Conservation (phyloP, 148 eudicot genomes). For the Bassia scoparia region DNA sequence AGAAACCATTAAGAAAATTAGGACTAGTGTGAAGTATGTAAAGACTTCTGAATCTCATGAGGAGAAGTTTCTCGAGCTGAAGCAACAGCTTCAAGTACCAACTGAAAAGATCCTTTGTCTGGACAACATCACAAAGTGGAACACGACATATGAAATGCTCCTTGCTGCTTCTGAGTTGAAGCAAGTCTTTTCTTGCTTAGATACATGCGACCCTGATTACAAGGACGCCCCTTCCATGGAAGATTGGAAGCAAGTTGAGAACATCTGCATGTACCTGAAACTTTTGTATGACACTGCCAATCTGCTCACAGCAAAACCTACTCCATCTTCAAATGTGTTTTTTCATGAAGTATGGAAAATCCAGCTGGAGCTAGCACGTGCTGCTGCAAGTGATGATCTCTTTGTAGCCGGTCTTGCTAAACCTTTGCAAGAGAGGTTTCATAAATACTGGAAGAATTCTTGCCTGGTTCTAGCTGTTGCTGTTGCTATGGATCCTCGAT, state of each 20-base stretch:
- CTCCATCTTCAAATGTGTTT: slow-evolving; percentile 56
- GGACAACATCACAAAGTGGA: slow-evolving; percentile 65
- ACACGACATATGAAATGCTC: slow-evolving; percentile 86
- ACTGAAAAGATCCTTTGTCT: slow-evolving; percentile 49
- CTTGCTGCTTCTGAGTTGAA: slow-evolving; percentile 72
- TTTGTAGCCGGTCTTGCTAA: slow-evolving; percentile 49
- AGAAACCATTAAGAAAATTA: slow-evolving; percentile 56
- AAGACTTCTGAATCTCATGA: slow-evolving; percentile 68
- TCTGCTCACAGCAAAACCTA: slow-evolving; percentile 40
- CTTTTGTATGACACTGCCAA: slow-evolving; percentile 63
- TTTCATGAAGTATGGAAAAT: slow-evolving; percentile 93
- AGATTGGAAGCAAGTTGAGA: slow-evolving; percentile 67
- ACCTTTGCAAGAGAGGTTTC: slow-evolving; percentile 66
- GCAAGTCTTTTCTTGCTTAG: slow-evolving; percentile 77
- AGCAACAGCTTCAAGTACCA: slow-evolving; percentile 77
- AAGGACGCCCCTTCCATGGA: slow-evolving; percentile 59
- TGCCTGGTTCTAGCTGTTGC: slow-evolving; percentile 70
- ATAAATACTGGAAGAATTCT: slow-evolving; percentile 67
- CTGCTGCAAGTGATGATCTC: slow-evolving; percentile 59
- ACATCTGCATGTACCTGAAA: slow-evolving; percentile 54
- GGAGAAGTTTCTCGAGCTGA: slow-evolving; percentile 68
- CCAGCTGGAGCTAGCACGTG: slow-evolving; percentile 74
- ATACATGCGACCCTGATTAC: slow-evolving; percentile 66
- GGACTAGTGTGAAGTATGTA: slow-evolving; percentile 82
- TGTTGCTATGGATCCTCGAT: slow-evolving; percentile 87